A percentile compares a stretch with the other conserved stretches of the same genome.
Conservation (phyloP, 208 protist species). For the Leishmania tropica region DNA sequence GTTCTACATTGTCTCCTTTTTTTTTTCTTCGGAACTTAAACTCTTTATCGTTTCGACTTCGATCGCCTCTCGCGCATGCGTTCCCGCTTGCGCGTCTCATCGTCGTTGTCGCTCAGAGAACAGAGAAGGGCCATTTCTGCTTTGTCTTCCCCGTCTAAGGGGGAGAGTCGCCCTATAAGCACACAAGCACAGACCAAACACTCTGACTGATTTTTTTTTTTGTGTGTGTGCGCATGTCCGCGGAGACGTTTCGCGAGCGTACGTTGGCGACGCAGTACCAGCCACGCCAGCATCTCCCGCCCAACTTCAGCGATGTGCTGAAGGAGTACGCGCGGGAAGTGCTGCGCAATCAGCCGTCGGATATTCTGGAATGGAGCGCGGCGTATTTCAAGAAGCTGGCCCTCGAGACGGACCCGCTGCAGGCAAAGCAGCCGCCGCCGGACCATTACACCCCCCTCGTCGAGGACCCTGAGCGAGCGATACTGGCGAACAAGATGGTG, state of each 20-base stretch:
- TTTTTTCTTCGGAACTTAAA: neutral
- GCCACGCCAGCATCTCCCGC: conserved; percentile 84
- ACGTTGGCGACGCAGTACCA: conserved; percentile 90
- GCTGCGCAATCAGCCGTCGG: conserved; percentile 87
- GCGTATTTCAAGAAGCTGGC: conserved; percentile 92
- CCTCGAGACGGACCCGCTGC: conserved; percentile 68
- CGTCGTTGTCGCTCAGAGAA: neutral
- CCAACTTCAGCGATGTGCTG: conserved; percentile 84
- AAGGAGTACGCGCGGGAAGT: conserved; percentile 95
- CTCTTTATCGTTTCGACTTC: neutral
- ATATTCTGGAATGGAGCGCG: conserved; percentile 92
- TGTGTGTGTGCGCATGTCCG: conserved; percentile 7
- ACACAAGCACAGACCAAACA: neutral
- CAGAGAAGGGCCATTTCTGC: neutral
- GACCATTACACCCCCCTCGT: conserved; percentile 39
- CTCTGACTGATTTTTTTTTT: neutral
- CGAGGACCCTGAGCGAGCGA: conserved; percentile 42
- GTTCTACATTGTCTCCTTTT: neutral
- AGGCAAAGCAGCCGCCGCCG: conserved; percentile 44
- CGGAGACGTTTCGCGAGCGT: conserved; percentile 80
- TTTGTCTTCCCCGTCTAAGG: neutral
- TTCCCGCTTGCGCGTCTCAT: neutral
- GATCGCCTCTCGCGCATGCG: neutral
- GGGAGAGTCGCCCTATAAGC: neutral
- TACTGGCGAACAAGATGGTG: conserved; percentile 49